phyloP scores from a whole-genome alignment of 805 yeast species.

The Candida sanyiensis region DNA sequence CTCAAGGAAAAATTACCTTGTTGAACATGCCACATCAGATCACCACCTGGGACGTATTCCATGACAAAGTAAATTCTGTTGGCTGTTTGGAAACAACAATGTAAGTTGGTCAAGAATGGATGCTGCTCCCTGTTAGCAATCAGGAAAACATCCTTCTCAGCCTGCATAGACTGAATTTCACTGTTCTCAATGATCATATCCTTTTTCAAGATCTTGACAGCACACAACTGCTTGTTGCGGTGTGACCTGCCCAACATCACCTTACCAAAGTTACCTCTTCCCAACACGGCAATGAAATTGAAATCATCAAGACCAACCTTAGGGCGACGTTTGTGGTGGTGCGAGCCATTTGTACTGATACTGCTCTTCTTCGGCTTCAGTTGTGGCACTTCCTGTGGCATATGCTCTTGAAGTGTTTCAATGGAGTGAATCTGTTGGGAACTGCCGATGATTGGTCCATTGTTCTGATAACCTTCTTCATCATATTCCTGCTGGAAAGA shows the following conservation, averaged over 20 bases:
- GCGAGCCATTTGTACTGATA: conserved; percentile 12
- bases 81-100: conserved; percentile 96
- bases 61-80: conserved; percentile 95
- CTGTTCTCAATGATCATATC: conserved; percentile 93
- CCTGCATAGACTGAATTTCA: conserved; percentile 90
- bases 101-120: conserved; percentile 87
- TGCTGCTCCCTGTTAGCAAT: conserved; percentile 81
- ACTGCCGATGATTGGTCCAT: not conserved
- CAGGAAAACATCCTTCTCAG: conserved; percentile 87
- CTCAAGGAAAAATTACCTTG: conserved; percentile 81
- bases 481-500: conserved; percentile 18
- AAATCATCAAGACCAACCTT: conserved; percentile 92
- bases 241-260: conserved; percentile 96
- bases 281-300: conserved; percentile 88
- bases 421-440: not conserved
- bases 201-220: conserved; percentile 93
- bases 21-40: conserved; percentile 98
- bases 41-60: conserved; percentile 98
- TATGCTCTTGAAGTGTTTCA: not conserved
- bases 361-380: conserved; percentile 12
- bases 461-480: conserved; percentile 4
- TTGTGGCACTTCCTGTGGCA: conserved; percentile 1
- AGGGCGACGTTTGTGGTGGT: conserved; percentile 40
- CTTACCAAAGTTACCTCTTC: conserved; percentile 98
- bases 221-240: conserved; percentile 75